phyloP scores from a whole-genome alignment of 176 grass and related monocot species.

The Oryza rufipogon region DNA sequence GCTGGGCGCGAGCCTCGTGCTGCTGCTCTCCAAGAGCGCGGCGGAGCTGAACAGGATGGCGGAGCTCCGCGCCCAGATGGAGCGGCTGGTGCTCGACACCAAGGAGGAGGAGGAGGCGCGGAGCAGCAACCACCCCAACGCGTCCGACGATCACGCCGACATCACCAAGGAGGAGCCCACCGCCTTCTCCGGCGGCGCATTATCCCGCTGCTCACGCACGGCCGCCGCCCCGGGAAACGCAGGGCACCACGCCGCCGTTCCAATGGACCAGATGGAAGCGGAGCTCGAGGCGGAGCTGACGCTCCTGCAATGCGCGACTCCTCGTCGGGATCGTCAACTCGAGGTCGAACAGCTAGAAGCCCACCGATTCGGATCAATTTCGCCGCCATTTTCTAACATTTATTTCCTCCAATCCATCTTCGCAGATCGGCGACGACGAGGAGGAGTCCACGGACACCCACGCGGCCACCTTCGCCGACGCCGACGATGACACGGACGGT shows the following conservation, averaged over 20 bases:
- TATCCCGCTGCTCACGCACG: constrained; percentile 17
- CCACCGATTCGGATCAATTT: not conserved
- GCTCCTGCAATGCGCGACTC: constrained; percentile 34
- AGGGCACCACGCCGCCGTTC: not conserved
- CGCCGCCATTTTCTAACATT: not conserved
- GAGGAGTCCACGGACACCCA: constrained; percentile 24
- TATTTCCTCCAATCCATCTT: not conserved
- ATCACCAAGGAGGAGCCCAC: constrained; percentile 19
- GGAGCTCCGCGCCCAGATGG: constrained; percentile 75
- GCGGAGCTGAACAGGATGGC: constrained; percentile 84
- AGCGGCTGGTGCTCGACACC: constrained; percentile 58
- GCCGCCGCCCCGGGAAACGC: not conserved
- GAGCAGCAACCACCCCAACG: constrained; percentile 20
- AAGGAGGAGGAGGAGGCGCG: constrained; percentile 51
- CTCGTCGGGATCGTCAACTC: not conserved
- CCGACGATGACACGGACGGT: constrained; percentile 3
- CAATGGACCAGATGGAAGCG: constrained; percentile 68
- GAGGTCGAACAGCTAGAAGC: not conserved
- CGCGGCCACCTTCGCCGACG: constrained; percentile 17
- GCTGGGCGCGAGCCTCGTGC: constrained; percentile 64
- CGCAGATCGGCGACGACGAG: constrained; percentile 1
- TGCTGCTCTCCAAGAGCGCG: constrained; percentile 66
- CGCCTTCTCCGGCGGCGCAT: not conserved
- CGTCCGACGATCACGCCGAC: constrained; percentile 25
- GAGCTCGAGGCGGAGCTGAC: constrained; percentile 73